Conservation (phyloP, 208 protist species). For the Chromosphaera perkinsii region DNA sequence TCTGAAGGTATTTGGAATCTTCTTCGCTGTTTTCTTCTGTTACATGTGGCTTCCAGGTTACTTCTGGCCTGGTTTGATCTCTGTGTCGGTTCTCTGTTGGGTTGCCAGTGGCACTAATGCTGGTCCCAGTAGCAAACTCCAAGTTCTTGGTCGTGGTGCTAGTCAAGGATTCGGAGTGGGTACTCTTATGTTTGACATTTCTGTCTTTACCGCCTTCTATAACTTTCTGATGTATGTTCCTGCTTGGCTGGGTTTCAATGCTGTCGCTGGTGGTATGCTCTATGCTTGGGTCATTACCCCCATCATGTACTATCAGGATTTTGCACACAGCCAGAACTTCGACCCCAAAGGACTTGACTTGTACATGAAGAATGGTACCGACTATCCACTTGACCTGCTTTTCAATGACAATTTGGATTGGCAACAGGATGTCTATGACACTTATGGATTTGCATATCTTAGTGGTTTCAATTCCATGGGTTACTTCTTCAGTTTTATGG, state of each 20-base stretch:
- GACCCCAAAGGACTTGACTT: constrained; percentile 1
- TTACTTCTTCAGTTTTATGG: constrained; percentile 1
- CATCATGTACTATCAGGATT: no score
- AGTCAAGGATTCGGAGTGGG: no score
- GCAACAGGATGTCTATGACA: no score
- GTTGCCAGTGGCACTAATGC: no score
- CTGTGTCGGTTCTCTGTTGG: background rate
- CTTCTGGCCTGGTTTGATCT: background rate
- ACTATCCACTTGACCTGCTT: background rate
- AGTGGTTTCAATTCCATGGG: background rate
- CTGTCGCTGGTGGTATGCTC: no score
- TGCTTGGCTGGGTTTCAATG: no score
- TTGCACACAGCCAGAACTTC: background rate
- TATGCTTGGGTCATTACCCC: background rate
- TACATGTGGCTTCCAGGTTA: no score
- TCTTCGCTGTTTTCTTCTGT: background rate
- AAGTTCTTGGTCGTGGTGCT: background rate
- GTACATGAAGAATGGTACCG: no score
- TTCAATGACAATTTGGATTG: no score
- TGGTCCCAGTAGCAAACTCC: background rate
- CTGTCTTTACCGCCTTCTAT: background rate
- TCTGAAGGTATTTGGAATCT: background rate
- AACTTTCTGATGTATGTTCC: no score
- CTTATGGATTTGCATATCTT: background rate
- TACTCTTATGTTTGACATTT: constrained; percentile 1